Evolutionary conservation across 1,139 yeast genomes (phyloP).

Genomic region (Magnusiomyces starmeri): DNA sequence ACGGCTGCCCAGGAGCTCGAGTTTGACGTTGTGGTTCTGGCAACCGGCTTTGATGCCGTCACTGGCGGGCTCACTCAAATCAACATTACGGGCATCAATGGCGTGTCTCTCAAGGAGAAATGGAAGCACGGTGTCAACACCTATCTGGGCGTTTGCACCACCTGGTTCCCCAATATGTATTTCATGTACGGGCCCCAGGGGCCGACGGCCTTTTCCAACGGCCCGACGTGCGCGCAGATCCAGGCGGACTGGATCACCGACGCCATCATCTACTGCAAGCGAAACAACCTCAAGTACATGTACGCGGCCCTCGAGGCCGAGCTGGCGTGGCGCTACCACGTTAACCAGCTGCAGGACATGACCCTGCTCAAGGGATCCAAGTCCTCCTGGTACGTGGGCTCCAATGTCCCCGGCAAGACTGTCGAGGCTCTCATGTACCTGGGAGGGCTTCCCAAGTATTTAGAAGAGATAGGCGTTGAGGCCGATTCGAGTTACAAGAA

Average conservation of each 20-base stretch:
- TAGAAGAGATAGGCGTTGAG: constrained; percentile 13
- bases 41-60: constrained; percentile 33
- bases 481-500: constrained; percentile 15
- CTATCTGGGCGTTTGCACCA: constrained; percentile 25
- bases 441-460: constrained; percentile 25
- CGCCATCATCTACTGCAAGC: constrained; percentile 17
- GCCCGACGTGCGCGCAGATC: constrained; percentile 27
- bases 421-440: constrained; percentile 26
- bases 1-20: constrained; percentile 24
- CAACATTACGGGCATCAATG: constrained; percentile 21
- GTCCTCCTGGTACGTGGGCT: constrained; percentile 29
- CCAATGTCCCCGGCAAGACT: constrained; percentile 28
- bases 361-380: constrained; percentile 10
- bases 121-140: constrained; percentile 27
- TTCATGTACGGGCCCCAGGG: constrained; percentile 32
- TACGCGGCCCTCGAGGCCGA: constrained; percentile 15
- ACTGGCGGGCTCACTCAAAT: constrained; percentile 30
- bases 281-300: constrained; percentile 17
- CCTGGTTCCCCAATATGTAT: constrained; percentile 30
- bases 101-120: constrained; percentile 22
- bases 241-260: constrained; percentile 26
- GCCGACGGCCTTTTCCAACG: constrained; percentile 32
- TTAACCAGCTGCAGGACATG: constrained; percentile 11
- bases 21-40: constrained; percentile 28
- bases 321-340: constrained; percentile 13